A percentile compares a stretch with the other conserved stretches of the same genome.
Conservation (phyloP, 2,329 filamentous ascomycete genomes). For the Colletotrichum salicis region DNA sequence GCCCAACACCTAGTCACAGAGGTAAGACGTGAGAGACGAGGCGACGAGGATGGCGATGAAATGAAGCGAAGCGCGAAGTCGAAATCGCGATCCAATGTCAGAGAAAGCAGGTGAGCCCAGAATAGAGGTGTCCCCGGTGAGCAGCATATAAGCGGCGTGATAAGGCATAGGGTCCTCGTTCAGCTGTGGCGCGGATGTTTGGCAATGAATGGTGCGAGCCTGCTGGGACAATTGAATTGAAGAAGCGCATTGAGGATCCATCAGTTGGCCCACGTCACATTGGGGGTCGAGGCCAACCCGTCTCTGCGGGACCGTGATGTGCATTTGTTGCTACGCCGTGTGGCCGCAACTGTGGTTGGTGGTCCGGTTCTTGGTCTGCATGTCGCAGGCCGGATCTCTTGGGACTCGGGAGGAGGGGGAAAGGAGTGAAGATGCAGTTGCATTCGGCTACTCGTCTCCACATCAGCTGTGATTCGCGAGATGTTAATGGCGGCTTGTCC, state of each 20-base stretch:
- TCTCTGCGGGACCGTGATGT: conserved; percentile 19
- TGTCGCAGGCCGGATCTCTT: conserved; percentile 9
- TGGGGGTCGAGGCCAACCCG: conserved; percentile 20
- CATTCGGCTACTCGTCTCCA: not conserved
- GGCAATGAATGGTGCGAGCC: conserved; percentile 4
- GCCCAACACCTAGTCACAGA: not conserved
- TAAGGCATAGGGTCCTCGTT: not conserved
- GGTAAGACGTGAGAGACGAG: not conserved
- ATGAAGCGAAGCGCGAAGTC: not conserved
- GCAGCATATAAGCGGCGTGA: not conserved
- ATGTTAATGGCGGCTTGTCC: not conserved
- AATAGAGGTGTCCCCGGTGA: conserved; percentile 18
- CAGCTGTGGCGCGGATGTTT: conserved; percentile 5
- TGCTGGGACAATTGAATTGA: not conserved
- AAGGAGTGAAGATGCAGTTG: not conserved
- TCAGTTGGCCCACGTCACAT: conserved; percentile 14
- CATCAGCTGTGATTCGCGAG: not conserved
- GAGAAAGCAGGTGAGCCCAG: not conserved
- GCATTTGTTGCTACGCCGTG: conserved; percentile 9
- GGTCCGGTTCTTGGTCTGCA: not conserved
- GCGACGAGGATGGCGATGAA: not conserved
- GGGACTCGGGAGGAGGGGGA: not conserved
- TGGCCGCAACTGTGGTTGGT: not conserved
- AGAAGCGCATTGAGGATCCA: not conserved
- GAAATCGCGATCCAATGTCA: not conserved